Percentiles rank a stretch among this genome's conserved stretches.
phyloP scores from a whole-genome alignment of 345 rosid genomes.

The Camelina sativa region DNA sequence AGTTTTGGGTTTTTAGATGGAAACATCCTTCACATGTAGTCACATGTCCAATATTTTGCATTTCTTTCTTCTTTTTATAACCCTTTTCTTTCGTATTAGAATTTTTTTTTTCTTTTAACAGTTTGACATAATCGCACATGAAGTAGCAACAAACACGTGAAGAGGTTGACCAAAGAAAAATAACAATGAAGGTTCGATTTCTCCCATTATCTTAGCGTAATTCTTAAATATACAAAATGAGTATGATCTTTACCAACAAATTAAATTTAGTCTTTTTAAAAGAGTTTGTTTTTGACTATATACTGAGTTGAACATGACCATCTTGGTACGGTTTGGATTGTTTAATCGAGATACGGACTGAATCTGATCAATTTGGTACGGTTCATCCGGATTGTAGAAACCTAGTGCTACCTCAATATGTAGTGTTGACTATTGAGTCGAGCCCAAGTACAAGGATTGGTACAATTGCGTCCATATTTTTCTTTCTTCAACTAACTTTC shows the following conservation, averaged over 20 bases:
- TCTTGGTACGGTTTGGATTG: not conserved
- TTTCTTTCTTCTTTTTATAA: constrained; percentile 26
- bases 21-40: constrained; percentile 41
- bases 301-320: too few relatives aligned
- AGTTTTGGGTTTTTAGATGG: constrained; percentile 21
- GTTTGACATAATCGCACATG: constrained; percentile 26
- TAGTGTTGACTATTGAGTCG: constrained; percentile 2
- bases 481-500: constrained; percentile 26
- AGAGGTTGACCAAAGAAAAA: constrained; percentile 27
- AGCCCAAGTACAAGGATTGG: constrained; percentile 18
- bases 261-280: not conserved
- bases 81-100: constrained; percentile 1
- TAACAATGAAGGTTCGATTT: constrained; percentile 7
- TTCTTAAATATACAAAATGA: constrained; percentile 4
- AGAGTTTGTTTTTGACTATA: too few relatives aligned
- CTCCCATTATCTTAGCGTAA: not conserved
- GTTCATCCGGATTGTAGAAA: constrained; percentile 7
- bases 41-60: constrained; percentile 35
- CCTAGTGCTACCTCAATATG: not conserved
- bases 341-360: not conserved
- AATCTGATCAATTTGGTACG: not conserved
- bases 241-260: not conserved
- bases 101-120: constrained; percentile 1
- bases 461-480: not conserved
- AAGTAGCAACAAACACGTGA: constrained; percentile 25